Evolutionary conservation across 139 green algal genomes (phyloP).

Genomic region (Yamagishiella unicocca): DNA sequence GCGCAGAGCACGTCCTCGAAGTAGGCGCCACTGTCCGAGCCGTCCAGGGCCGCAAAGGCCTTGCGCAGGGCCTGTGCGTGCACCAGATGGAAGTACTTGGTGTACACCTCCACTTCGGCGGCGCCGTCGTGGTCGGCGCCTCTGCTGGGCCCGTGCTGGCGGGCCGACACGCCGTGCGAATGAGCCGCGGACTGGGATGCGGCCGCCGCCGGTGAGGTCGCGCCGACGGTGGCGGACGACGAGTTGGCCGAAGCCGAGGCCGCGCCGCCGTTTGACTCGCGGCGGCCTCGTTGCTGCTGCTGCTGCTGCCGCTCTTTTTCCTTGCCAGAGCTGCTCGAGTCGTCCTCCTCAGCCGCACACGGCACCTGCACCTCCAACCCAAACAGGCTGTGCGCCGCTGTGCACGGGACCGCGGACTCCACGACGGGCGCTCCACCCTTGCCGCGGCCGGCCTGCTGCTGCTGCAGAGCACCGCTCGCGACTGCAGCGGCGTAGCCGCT

Average conservation of each 20-base stretch:
- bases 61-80: constrained; percentile 65
- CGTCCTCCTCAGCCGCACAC: constrained; percentile 35
- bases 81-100: constrained; percentile 84
- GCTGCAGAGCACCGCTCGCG: not conserved
- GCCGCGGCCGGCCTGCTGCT: not conserved
- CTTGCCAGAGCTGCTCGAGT: constrained; percentile 28
- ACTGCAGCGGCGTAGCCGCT: constrained; percentile 18
- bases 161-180: not conserved
- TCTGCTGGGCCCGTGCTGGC: not conserved
- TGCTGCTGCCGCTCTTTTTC: not conserved
- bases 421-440: not conserved
- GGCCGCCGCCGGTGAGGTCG: constrained; percentile 7
- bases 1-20: constrained; percentile 74
- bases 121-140: not conserved
- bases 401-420: constrained; percentile 9
- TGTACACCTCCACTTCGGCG: constrained; percentile 76
- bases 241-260: not conserved
- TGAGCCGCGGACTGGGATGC: not conserved
- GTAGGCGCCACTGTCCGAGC: constrained; percentile 14
- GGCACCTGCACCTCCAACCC: constrained; percentile 75
- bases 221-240: not conserved
- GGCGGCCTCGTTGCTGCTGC: not conserved
- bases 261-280: not conserved
- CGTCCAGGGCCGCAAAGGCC: constrained; percentile 53
- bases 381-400: constrained; percentile 75